Evolutionary conservation across 2,329 filamentous ascomycete genomes (phyloP).

Genomic region (Beauveria sp.): DNA sequence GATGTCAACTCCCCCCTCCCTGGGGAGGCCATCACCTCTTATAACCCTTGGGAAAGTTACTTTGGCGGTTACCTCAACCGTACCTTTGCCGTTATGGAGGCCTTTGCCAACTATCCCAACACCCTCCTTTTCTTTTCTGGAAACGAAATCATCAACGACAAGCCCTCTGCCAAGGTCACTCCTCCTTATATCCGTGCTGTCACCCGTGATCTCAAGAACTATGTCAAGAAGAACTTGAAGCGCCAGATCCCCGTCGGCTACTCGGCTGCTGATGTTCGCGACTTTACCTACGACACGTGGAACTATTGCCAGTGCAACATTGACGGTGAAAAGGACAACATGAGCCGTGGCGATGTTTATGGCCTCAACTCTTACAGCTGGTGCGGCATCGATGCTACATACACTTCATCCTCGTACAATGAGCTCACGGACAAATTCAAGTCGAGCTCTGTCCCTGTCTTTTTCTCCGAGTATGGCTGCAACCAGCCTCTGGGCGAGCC

Average conservation of each 20-base stretch:
- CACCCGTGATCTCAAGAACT: constrained; percentile 73
- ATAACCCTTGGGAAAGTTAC: constrained; percentile 52
- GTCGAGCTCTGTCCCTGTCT: constrained; percentile 61
- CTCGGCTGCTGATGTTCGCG: constrained; percentile 71
- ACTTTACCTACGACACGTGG: constrained; percentile 65
- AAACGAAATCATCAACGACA: constrained; percentile 69
- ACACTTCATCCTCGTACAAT: constrained; percentile 54
- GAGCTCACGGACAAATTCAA: constrained; percentile 57
- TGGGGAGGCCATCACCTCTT: constrained; percentile 49
- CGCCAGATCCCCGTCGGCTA: constrained; percentile 70
- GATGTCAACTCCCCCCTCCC: constrained; percentile 59
- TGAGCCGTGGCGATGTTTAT: constrained; percentile 65
- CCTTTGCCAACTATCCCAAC: constrained; percentile 60
- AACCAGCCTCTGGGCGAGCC: constrained; percentile 53
- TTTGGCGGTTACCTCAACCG: constrained; percentile 54
- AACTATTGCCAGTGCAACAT: constrained; percentile 65
- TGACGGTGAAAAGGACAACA: constrained; percentile 44
- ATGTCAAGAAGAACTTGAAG: constrained; percentile 63
- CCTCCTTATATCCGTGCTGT: constrained; percentile 69
- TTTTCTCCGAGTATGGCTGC: constrained; percentile 79
- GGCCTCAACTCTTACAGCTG: constrained; percentile 69
- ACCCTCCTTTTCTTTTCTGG: constrained; percentile 68
- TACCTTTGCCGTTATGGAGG: constrained; percentile 59
- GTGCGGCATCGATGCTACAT: constrained; percentile 55
- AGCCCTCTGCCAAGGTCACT: constrained; percentile 48